These are phyloP conservation scores for Cyamopsis tetragonoloba DNA, from an alignment of 306 rosid species.

Conservation along the genomic window DNA sequence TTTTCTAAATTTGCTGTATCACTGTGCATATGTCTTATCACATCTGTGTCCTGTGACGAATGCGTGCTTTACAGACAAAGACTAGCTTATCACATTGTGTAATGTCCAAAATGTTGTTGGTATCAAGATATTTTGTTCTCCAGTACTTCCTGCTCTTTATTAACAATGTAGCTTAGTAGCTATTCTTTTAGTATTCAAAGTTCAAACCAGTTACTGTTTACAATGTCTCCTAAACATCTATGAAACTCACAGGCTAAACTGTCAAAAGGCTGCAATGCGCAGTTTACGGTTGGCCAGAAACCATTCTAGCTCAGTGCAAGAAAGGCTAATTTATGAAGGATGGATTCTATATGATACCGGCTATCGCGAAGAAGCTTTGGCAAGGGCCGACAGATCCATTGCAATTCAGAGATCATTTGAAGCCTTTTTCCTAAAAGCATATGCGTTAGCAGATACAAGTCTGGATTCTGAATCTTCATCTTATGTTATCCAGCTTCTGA, in stretches of 20 bases:
- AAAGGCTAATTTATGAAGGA: slow-evolving; percentile 82
- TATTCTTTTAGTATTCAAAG: not conserved
- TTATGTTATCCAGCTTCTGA: slow-evolving; percentile 55
- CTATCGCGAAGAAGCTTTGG: slow-evolving; percentile 60
- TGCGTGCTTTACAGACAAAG: too few relatives aligned
- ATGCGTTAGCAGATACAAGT: slow-evolving; percentile 61
- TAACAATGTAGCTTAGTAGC: slow-evolving; percentile 8
- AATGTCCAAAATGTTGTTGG: not conserved
- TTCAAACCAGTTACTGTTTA: not conserved
- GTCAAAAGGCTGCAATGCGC: slow-evolving; percentile 82
- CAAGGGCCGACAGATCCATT: slow-evolving; percentile 62
- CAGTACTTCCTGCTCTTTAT: not conserved
- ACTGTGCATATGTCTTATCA: too few relatives aligned
- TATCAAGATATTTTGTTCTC: not conserved
- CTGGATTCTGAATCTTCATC: slow-evolving; percentile 59
- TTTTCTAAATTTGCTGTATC: too few relatives aligned
- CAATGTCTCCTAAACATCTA: slow-evolving; percentile 9
- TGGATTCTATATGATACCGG: slow-evolving; percentile 89
- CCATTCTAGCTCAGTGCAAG: slow-evolving; percentile 59
- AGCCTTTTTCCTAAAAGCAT: slow-evolving; percentile 78
- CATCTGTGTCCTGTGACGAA: too few relatives aligned
- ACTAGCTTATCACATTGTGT: not conserved
- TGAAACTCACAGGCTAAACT: slow-evolving; percentile 51
- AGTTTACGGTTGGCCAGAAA: slow-evolving; percentile 76
- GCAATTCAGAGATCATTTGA: slow-evolving; percentile 70